These are phyloP conservation scores for Rosa rugosa DNA, from an alignment of 306 rosid genomes.

Conservation along the genomic window DNA sequence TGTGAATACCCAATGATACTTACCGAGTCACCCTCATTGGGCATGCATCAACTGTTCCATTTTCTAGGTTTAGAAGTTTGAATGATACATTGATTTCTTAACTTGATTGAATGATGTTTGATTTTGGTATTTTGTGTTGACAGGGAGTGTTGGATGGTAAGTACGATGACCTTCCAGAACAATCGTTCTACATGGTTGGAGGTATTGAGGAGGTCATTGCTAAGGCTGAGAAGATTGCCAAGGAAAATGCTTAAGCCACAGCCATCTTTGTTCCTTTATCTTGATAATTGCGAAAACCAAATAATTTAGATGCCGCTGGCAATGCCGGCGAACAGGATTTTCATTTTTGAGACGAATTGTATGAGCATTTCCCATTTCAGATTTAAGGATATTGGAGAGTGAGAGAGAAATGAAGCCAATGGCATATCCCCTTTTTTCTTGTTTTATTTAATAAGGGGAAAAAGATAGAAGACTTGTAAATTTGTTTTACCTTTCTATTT, in stretches of 20 bases:
- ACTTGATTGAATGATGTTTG: neutral
- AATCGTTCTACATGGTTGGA: constrained; percentile 96
- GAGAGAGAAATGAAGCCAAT: constrained; percentile 47
- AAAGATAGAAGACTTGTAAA: constrained; percentile 49
- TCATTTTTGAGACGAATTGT: constrained; percentile 46
- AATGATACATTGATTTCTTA: neutral
- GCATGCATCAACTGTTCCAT: neutral
- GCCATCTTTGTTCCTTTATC: constrained; percentile 25
- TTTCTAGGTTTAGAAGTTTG: neutral
- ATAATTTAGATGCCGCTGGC: constrained; percentile 71
- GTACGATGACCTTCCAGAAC: constrained; percentile 89
- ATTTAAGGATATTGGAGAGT: constrained; percentile 38
- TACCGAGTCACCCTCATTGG: neutral
- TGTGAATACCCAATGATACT: neutral
- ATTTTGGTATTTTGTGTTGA: constrained; percentile 17
- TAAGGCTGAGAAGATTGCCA: constrained; percentile 97
- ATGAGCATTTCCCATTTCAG: constrained; percentile 43
- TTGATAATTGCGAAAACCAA: constrained; percentile 56
- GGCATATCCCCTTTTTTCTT: constrained; percentile 33
- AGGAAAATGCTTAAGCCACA: constrained; percentile 63
- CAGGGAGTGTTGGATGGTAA: constrained; percentile 99
- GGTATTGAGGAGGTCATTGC: constrained; percentile 96
- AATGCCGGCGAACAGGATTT: constrained; percentile 60
- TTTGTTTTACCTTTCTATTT: constrained; percentile 40
- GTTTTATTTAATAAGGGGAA: constrained; percentile 58